phyloP scores from a whole-genome alignment of 1,284 basidiomycete species.

The Sphaerobolus stellatus region DNA sequence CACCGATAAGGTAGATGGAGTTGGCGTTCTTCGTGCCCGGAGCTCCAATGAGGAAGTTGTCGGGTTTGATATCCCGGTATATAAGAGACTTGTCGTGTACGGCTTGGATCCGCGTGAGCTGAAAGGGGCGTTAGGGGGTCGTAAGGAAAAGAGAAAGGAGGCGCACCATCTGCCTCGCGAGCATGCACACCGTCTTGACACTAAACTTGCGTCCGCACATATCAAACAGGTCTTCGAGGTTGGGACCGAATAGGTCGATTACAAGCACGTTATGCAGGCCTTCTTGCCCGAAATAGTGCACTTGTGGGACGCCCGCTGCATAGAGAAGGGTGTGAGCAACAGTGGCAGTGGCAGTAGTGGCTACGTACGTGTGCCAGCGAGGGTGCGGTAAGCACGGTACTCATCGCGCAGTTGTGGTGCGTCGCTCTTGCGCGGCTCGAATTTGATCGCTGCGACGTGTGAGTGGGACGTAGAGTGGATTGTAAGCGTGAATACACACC shows the following conservation, averaged over 20 bases:
- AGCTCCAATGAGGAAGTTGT: slow-evolving; percentile 97
- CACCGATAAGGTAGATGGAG: slow-evolving; percentile 88
- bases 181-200: slow-evolving; percentile 98
- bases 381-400: slow-evolving; percentile 94
- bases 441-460: slow-evolving; percentile 40
- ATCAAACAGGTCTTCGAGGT: slow-evolving; percentile 95
- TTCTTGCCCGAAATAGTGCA: slow-evolving; percentile 98
- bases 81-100: slow-evolving; percentile 99
- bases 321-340: slow-evolving; percentile 15
- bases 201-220: slow-evolving; percentile 98
- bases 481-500: slow-evolving; percentile 57
- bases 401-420: slow-evolving; percentile 97
- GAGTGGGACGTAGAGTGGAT: neutral
- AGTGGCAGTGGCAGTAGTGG: slow-evolving; percentile 12
- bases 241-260: slow-evolving; percentile 95
- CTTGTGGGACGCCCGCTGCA: slow-evolving; percentile 90
- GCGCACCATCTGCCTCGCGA: slow-evolving; percentile 95
- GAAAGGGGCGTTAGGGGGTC: slow-evolving; percentile 10
- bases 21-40: slow-evolving; percentile 92
- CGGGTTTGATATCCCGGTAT: slow-evolving; percentile 98
- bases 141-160: slow-evolving; percentile 13
- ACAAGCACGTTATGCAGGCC: slow-evolving; percentile 97
- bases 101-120: slow-evolving; percentile 96
- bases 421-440: slow-evolving; percentile 95
- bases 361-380: slow-evolving; percentile 86